These are phyloP conservation scores for Mycena metata DNA, from an alignment of 768 basidiomycete genomes.

Conservation along the genomic window DNA sequence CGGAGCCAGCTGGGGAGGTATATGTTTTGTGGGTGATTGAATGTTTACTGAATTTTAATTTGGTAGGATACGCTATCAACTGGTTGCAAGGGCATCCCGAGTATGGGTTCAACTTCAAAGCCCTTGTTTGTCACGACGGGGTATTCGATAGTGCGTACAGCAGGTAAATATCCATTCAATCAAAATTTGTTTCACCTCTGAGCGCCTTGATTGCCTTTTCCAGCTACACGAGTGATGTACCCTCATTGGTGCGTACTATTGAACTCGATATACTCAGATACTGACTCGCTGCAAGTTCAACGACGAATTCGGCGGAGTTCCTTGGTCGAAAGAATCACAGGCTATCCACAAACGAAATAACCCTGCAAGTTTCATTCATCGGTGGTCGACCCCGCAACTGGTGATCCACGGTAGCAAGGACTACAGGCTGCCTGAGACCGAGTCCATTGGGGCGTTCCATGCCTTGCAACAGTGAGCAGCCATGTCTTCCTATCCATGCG, in stretches of 20 bases:
- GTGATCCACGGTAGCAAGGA: slow-evolving; percentile 91
- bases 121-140: slow-evolving; percentile 93
- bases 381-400: slow-evolving; percentile 90
- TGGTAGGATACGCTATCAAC: slow-evolving; percentile 54
- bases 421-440: slow-evolving; percentile 87
- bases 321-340: slow-evolving; percentile 76
- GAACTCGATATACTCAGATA: not conserved
- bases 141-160: slow-evolving; percentile 86
- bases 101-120: slow-evolving; percentile 90
- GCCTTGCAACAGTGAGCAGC: slow-evolving; percentile 76
- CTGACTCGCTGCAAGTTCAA: slow-evolving; percentile 70
- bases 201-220: too few species aligned
- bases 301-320: slow-evolving; percentile 87
- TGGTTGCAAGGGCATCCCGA: slow-evolving; percentile 98
- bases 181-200: too few species aligned
- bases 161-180: slow-evolving; percentile 55
- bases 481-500: too few species aligned
- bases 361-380: slow-evolving; percentile 84
- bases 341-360: slow-evolving; percentile 73
- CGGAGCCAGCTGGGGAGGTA: slow-evolving; percentile 90
- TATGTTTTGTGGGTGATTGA: slow-evolving; percentile 58
- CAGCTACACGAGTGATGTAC: slow-evolving; percentile 82
- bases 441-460: slow-evolving; percentile 88
- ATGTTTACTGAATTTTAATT: slow-evolving; percentile 10
- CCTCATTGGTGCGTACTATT: slow-evolving; percentile 79